Percentiles rank a stretch among this genome's conserved stretches.
These are phyloP conservation scores for Brasilioporus rufonigricans DNA, from an alignment of 768 basidiomycete genomes.

Conservation along the genomic window DNA sequence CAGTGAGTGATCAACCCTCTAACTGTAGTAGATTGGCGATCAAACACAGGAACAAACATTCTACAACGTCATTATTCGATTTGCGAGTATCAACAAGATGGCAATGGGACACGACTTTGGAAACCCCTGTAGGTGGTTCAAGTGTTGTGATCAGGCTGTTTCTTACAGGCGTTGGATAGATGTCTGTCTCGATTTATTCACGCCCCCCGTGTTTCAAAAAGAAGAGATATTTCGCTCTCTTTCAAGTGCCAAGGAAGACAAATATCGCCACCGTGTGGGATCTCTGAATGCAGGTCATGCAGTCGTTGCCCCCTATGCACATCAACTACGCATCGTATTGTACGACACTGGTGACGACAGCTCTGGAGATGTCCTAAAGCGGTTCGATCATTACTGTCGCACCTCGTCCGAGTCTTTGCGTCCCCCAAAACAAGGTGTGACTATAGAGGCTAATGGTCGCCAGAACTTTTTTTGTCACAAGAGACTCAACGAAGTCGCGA, in stretches of 20 bases:
- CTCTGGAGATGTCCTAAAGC: conserved; percentile 36
- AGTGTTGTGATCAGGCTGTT: background rate
- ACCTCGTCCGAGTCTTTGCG: conserved; percentile 46
- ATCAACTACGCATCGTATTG: conserved; percentile 65
- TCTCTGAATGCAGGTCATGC: conserved; percentile 58
- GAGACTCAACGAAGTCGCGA: conserved; percentile 44
- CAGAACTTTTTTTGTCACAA: conserved; percentile 51
- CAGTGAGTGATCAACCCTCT: background rate
- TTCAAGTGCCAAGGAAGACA: background rate
- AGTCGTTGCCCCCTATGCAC: conserved; percentile 64
- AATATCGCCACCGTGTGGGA: conserved; percentile 20
- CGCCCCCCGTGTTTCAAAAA: conserved; percentile 62
- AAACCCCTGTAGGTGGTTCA: conserved; percentile 52
- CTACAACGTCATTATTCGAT: conserved; percentile 50
- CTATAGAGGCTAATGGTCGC: conserved; percentile 47
- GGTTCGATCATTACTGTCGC: conserved; percentile 54
- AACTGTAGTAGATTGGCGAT: conserved; percentile 51
- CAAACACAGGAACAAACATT: conserved; percentile 48
- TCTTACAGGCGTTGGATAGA: conserved; percentile 38
- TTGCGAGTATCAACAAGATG: conserved; percentile 58
- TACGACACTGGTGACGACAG: conserved; percentile 43
- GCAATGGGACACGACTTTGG: conserved; percentile 59
- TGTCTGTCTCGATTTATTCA: conserved; percentile 64
- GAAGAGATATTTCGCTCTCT: conserved; percentile 55
- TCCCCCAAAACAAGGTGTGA: conserved; percentile 32